Evolutionary conservation across 768 basidiomycete species (phyloP), one percentile per base, ranked within the genome.

Genomic region (Lactifluus volemus): DNA sequence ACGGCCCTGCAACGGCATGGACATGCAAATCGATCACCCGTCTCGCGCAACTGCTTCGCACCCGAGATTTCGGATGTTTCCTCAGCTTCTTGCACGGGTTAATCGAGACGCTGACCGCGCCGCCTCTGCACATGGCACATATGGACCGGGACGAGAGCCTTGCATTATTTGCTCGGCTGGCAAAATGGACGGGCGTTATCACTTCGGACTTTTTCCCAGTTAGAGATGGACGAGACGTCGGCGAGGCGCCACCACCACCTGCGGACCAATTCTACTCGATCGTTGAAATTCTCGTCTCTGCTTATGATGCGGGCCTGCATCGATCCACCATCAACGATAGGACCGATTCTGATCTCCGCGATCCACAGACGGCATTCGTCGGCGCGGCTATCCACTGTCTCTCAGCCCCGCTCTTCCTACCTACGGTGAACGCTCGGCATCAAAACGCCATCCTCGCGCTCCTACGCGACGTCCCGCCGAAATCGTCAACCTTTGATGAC

Each of bases 1-100:
- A 60, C n/a, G 58, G 53, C 39, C 42, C 58, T 21, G 55, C 67
- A 8, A 58, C 67, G 15, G 68, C 72, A 41, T 84, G 80, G 79
- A 70, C 74, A 14, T 78, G 75, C 61, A 77, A 75, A 64, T 77
- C 76, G 10, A 63, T 78, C 15, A 67, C 73, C 39, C 76, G 68
- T 8, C 68, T 81, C 48, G 72, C 71, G 3, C 67, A 71, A n/a
- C 60, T 63, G 4, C 51, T 78, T 25, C 71, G 70, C 56, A 57
- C 52, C 30, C 58, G 64, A 5, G 74, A 79, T 55, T 69, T 73
- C 6, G 66, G 61, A 11, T 71, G 71, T 11, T 76, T 75, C 67
- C 63, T 76, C 50, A 41, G 58, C 39, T 67, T 77, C 52, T 60
- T 70, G 57, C 58, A 63, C 49, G 63, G 71, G 11, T 60, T 79